phyloP scores from a whole-genome alignment of 306 rosid species.

The Elaeagnus macrophylla region DNA sequence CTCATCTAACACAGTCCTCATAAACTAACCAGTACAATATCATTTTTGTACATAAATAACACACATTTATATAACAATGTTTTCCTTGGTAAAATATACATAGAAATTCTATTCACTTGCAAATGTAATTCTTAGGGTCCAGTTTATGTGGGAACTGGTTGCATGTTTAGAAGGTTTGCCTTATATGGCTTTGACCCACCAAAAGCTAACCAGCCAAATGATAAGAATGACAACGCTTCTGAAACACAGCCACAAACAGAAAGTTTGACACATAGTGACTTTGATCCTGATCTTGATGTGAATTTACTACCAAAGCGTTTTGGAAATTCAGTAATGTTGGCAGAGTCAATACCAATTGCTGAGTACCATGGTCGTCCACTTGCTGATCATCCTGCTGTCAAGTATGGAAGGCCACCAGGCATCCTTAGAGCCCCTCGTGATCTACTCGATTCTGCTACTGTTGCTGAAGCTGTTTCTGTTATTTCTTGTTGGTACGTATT shows the following conservation, averaged over 20 bases:
- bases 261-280: conserved; percentile 37
- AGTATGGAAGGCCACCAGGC: conserved; percentile 74
- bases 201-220: conserved; percentile 10
- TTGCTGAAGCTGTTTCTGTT: conserved; percentile 75
- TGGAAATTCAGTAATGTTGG: conserved; percentile 63
- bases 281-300: conserved; percentile 60
- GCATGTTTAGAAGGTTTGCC: conserved; percentile 80
- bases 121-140: conserved; percentile 41
- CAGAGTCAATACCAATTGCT: conserved; percentile 50
- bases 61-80: too few relatives aligned
- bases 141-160: conserved; percentile 81
- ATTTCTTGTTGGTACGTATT: conserved; percentile 72
- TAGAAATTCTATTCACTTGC: not conserved
- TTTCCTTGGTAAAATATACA: too few relatives aligned
- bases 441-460: conserved; percentile 65
- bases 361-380: conserved; percentile 84
- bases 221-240: not conserved
- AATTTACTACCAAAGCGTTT: conserved; percentile 67
- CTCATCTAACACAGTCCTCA: too few relatives aligned
- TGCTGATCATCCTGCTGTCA: conserved; percentile 64
- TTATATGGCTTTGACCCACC: conserved; percentile 86
- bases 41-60: too few relatives aligned
- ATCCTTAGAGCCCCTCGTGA: conserved; percentile 58
- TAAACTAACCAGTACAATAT: too few relatives aligned
- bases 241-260: conserved; percentile 21